Evolutionary conservation across 2,329 filamentous ascomycete species (phyloP).

Genomic region (Colletotrichum brevisporum): DNA sequence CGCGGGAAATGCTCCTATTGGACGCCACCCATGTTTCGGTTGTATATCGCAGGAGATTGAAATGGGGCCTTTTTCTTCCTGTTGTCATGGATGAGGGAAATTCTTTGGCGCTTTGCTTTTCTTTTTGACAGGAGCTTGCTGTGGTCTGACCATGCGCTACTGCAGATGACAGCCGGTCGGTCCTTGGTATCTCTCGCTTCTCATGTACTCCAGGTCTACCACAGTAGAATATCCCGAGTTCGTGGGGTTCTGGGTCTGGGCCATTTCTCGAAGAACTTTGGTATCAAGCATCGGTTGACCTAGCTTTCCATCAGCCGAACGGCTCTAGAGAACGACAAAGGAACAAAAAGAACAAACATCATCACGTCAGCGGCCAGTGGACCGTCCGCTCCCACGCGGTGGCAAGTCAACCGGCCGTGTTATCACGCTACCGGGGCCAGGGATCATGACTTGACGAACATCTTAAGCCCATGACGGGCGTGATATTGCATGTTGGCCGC

Average conservation of each 20-base stretch:
- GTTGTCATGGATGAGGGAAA: neutral
- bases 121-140: neutral
- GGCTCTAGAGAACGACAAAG: too few relatives aligned
- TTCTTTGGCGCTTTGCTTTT: neutral
- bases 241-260: neutral
- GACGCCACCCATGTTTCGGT: constrained; percentile 7
- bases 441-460: constrained; percentile 9
- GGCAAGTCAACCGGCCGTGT: neutral
- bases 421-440: constrained; percentile 9
- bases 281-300: too few relatives aligned
- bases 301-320: too few relatives aligned
- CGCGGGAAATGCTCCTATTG: constrained; percentile 31
- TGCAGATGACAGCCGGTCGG: too few relatives aligned
- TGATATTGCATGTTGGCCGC: constrained; percentile 12
- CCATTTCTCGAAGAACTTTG: constrained; percentile 15
- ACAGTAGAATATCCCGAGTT: too few relatives aligned
- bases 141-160: neutral
- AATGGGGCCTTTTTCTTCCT: constrained; percentile 15
- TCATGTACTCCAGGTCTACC: neutral
- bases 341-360: neutral
- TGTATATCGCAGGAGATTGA: constrained; percentile 34
- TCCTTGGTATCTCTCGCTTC: neutral
- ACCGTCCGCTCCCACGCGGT: neutral
- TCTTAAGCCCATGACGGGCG: constrained; percentile 2
- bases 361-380: neutral